Base-by-base conservation (phyloP, 2,329 filamentous ascomycete genomes). In the Penicillium palitans region DNA sequence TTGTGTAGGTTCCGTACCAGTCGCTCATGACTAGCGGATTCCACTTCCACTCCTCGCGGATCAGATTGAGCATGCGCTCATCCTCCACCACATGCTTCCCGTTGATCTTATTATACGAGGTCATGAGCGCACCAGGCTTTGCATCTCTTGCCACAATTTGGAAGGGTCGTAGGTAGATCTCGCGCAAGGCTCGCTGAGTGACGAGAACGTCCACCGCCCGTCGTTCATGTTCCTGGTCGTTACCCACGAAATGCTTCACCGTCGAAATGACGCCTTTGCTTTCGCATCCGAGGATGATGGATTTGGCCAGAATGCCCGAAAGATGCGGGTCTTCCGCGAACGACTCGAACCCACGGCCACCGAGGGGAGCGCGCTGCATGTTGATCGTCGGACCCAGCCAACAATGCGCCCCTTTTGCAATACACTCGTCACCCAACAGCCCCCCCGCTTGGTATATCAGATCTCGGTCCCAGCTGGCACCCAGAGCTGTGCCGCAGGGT, bases 211-310 rank as follows among this genome's bases (percentile, higher is more conserved):
- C 65, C 9, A 74, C 66, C 0, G 67, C 63, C 39, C 69, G 64
- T 19, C 72, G 63, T 51, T 72, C 68, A 52, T 73, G 66, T 39
- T 74, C 72, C 56, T 70, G 68, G 51, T 74, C 72, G 51, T 74
- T 74, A 33, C 66, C 66, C 17, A 74, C 71, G 35, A 70, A 74
- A 52, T 74, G 90, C 76, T 93, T 93, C 64, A 91, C 86, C 0
- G 89, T 89, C 17, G 90, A 88, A 10, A 86, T 84, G 39, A 92
- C 80, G 1, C 87, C 86, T 53, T 84, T 86, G 27, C 86, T 85
- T 68, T 93, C 89, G 51, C 88, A 78, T 9, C 88, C 88, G 21
- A 82, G 84, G 66, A 90, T 86, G 27, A 63, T 61, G 1, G 52
- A 55, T 12, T 53, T 58, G 8, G 68, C 66, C 33, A 69, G 17